Evolutionary conservation across 225 moss, liverwort and hornwort genomes (phyloP).

Genomic region (Sphagnum contortum): DNA sequence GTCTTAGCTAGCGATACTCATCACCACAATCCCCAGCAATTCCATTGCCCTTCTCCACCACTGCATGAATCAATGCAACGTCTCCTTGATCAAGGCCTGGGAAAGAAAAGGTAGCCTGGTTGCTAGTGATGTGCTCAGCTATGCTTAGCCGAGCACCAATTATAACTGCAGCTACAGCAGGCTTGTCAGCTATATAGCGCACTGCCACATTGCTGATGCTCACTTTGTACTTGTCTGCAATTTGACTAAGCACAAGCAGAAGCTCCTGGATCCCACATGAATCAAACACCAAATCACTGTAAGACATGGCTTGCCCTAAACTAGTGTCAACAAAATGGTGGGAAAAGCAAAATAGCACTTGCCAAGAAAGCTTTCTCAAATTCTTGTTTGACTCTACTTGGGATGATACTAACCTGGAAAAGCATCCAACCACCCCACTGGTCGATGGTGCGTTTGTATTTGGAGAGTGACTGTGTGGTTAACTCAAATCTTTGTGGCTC

Average conservation of each 20-base stretch:
- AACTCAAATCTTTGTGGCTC: conserved; percentile 33
- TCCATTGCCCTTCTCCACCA: conserved; percentile 39
- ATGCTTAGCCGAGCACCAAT: conserved; percentile 49
- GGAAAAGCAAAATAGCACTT: neutral
- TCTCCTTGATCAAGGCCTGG: conserved; percentile 48
- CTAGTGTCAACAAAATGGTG: neutral
- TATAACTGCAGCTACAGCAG: conserved; percentile 48
- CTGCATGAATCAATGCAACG: conserved; percentile 29
- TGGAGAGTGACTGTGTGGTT: conserved; percentile 40
- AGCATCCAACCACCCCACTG: conserved; percentile 50
- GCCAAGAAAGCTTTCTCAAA: too few relatives aligned
- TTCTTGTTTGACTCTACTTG: too few relatives aligned
- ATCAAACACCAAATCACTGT: conserved; percentile 1
- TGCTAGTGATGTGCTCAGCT: conserved; percentile 48
- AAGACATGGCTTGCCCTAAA: neutral
- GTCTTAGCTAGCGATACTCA: conserved; percentile 25
- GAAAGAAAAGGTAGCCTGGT: conserved; percentile 42
- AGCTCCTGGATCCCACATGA: conserved; percentile 27
- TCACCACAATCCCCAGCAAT: conserved; percentile 49
- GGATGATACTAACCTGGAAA: conserved; percentile 27
- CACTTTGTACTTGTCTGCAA: conserved; percentile 37
- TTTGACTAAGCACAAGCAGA: conserved; percentile 35
- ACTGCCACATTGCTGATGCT: conserved; percentile 57
- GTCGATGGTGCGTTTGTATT: conserved; percentile 49
- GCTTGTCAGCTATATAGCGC: conserved; percentile 49